Base-by-base conservation (phyloP, 352 stramenopile genomes). In the Globisporangium solare region DNA sequence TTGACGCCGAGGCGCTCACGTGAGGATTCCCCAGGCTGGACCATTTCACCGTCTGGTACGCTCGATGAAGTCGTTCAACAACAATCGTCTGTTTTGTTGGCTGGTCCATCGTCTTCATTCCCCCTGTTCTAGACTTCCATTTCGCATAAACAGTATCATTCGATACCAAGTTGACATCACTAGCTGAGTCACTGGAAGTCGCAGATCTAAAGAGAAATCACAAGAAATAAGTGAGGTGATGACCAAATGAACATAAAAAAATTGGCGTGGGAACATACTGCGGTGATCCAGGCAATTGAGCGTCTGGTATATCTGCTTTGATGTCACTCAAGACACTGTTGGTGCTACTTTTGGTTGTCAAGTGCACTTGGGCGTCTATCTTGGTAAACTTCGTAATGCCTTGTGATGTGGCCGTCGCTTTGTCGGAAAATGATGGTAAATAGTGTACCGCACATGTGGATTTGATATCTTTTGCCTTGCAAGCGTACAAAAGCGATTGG, bases 401-500 rank as follows among this genome's bases (percentile, higher is more conserved):
- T 57, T 3, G 64, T 60, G 58, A 6, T 35, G 27, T 35, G 27
- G 27, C 27, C 3, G 7, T 35, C 5, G 27, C 27, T 35, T 35
- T 35, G 27, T 35, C 27, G 27, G 27, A 11, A 35, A 76, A 79
- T 11, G n/a, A 37, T 1, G 67, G 56, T 59, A 70, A 47, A 68
- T 69, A 76, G n/a, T 73, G 60, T 47, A 76, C 58, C 22, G 47
- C 42, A 45, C 58, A 64, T 31, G 32, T 53, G 22, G 59, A 79
- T 45, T 70, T 76, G 42, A 93, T 86, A 18, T 91, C 80, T 54
- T 89, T 91, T 13, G 81, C 79, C 43, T 88, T 89, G 68, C 79
- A 91, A 2, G 79, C 83, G 54, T 89, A 93, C 64, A 93, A 52
- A 11, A 93, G 61, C 13, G 79, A 82, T 41, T 90, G 80, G 41